Conservation (phyloP, 2,329 filamentous ascomycete species). For the Fusarium metavorans region DNA sequence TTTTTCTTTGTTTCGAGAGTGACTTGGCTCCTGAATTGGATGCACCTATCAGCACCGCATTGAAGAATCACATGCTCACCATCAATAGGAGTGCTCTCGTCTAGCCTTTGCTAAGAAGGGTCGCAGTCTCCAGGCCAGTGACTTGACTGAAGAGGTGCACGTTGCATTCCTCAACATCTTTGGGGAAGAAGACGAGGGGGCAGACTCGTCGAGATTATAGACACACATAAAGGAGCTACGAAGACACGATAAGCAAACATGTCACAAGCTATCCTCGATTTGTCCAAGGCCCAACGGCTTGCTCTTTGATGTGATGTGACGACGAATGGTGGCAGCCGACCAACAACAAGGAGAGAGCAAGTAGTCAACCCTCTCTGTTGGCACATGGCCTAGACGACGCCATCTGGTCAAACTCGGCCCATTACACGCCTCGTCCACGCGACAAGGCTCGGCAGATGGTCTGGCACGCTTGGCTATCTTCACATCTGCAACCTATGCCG, state of each 20-base stretch:
- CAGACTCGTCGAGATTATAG: conserved; percentile 49
- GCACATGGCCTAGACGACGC: background rate
- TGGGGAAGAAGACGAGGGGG: conserved; percentile 71
- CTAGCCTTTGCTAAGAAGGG: conserved; percentile 89
- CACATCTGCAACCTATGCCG: background rate
- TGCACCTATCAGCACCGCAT: background rate
- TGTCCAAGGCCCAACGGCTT: background rate
- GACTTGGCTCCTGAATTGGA: background rate
- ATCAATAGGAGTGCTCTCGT: conserved; percentile 78
- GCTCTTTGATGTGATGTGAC: background rate
- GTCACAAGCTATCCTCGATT: background rate
- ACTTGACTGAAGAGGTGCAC: conserved; percentile 92
- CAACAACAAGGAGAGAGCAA: background rate
- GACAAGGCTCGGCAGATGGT: background rate
- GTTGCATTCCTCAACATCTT: conserved; percentile 83
- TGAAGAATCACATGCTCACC: conserved; percentile 27
- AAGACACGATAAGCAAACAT: conserved; percentile 9
- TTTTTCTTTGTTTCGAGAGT: background rate
- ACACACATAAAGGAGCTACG: background rate
- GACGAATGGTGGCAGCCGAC: background rate
- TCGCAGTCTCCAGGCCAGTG: conserved; percentile 89
- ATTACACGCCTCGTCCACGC: background rate
- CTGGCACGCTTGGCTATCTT: background rate
- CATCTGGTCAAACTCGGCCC: background rate
- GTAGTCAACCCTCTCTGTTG: background rate